These are phyloP conservation scores for Medicago truncatula DNA, from an alignment of 306 rosid species.

Conservation along the genomic window MtrunA17r5.0-ANR NC_053042.1:6146501-6147000, in stretches of 20 bases:
- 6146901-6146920: too few species aligned
- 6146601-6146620: conserved; percentile 50
- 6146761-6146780: conserved; percentile 50
- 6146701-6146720: conserved; percentile 54
- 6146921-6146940: too few species aligned
- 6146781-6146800: conserved; percentile 40
- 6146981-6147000: too few species aligned
- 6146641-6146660: conserved; percentile 52
- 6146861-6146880: background rate
- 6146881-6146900: too few species aligned
- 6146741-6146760: conserved; percentile 44
- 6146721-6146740: conserved; percentile 47
- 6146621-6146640: conserved; percentile 38
- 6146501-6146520: conserved; percentile 27
- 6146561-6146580: conserved; percentile 46
- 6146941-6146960: too few species aligned
- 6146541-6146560: conserved; percentile 52
- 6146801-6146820: conserved; percentile 48
- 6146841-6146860: conserved; percentile 18
- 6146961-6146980: too few species aligned
- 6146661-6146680: conserved; percentile 48
- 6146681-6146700: conserved; percentile 42
- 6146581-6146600: conserved; percentile 57
- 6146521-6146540: conserved; percentile 53
- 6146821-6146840: conserved; percentile 27